Percentiles rank a stretch among this genome's conserved stretches.
Evolutionary conservation across 169 alveolate genomes (phyloP).

Genomic region (Plasmodium berghei): DNA sequence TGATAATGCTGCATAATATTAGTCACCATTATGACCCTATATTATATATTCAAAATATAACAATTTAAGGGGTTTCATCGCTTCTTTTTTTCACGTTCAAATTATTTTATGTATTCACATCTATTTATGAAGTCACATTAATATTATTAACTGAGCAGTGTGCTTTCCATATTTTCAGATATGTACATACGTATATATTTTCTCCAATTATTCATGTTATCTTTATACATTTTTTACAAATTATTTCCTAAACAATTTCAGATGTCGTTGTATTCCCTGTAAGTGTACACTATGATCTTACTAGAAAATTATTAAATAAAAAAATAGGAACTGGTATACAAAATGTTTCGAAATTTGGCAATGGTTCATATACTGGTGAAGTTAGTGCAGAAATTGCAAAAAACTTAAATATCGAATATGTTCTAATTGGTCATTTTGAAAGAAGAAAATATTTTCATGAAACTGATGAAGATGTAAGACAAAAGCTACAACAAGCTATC

Average conservation of each 20-base stretch:
- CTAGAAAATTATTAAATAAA: conserved; percentile 80
- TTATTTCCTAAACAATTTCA: conserved; percentile 19
- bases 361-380: conserved; percentile 99
- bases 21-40: no score
- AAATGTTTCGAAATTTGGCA: conserved; percentile 93
- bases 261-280: conserved; percentile 93
- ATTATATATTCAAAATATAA: no score
- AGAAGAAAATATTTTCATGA: conserved; percentile 96
- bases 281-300: conserved; percentile 89
- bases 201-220: not conserved
- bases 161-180: not conserved
- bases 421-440: conserved; percentile 98
- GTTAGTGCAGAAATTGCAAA: conserved; percentile 93
- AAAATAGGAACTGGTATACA: conserved; percentile 93
- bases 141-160: no score
- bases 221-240: conserved; percentile 10
- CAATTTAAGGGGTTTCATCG: no score
- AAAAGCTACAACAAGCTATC: conserved; percentile 92
- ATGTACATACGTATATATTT: not conserved
- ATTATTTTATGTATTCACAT: no score
- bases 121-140: no score
- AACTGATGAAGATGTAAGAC: conserved; percentile 95
- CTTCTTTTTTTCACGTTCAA: no score
- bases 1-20: no score
- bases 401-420: conserved; percentile 95